These are phyloP conservation scores for Chlamydomonas reinhardtii DNA, from an alignment of 163 green algal genomes.

Conservation along the genomic window DNA sequence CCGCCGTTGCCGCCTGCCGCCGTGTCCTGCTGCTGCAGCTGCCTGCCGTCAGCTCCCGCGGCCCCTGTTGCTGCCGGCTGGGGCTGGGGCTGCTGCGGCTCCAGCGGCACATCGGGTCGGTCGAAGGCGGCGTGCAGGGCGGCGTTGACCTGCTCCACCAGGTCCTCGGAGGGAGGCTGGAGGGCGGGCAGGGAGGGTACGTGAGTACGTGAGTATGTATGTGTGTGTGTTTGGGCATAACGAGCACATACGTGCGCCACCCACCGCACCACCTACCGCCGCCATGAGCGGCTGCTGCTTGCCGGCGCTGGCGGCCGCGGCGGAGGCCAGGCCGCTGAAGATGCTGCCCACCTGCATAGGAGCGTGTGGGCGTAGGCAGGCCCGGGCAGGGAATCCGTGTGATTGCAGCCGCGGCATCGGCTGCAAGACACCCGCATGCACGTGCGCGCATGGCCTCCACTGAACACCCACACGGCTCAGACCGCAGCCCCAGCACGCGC, in stretches of 20 bases:
- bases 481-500: too few species aligned
- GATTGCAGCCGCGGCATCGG: too few species aligned
- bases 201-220: too few species aligned
- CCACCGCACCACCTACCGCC: neutral
- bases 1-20: neutral
- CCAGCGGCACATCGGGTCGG: constrained; percentile 40
- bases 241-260: too few species aligned
- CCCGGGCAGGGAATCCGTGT: too few species aligned
- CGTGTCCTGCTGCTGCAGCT: neutral
- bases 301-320: neutral
- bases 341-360: constrained; percentile 17
- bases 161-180: neutral
- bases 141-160: constrained; percentile 33
- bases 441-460: too few species aligned
- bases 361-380: too few species aligned
- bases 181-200: too few species aligned
- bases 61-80: too few species aligned
- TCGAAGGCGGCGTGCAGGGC: constrained; percentile 47
- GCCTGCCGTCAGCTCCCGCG: neutral
- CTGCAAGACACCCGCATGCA: too few species aligned
- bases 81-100: neutral
- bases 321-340: constrained; percentile 28
- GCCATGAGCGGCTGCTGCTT: constrained; percentile 28
- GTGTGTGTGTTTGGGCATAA: too few species aligned
- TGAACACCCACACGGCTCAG: too few species aligned